Conservation (phyloP, 352 stramenopile genomes). For the Phytophthora tubulina region DNA sequence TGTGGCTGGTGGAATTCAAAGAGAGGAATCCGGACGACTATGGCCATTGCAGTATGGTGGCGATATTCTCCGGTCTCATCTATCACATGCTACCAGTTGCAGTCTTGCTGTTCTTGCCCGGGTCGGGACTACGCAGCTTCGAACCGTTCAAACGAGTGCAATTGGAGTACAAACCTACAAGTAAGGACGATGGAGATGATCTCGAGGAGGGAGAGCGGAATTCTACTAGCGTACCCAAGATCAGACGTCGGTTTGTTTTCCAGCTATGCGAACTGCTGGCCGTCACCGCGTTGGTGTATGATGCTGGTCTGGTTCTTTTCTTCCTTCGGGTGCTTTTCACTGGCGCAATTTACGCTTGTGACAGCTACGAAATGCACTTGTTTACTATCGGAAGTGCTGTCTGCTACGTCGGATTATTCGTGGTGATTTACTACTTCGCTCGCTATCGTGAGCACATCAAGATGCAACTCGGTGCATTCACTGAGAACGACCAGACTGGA, state of each 20-base stretch:
- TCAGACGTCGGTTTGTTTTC: constrained; percentile 67
- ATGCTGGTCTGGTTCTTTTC: constrained; percentile 53
- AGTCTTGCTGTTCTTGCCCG: constrained; percentile 63
- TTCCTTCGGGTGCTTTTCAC: constrained; percentile 78
- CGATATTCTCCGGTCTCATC: constrained; percentile 62
- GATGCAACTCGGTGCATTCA: constrained; percentile 80
- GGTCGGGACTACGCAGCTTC: constrained; percentile 61
- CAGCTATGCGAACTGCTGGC: constrained; percentile 75
- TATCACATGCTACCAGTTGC: constrained; percentile 67
- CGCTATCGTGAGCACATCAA: constrained; percentile 84
- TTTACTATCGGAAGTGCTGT: constrained; percentile 54
- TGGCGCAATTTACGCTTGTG: constrained; percentile 61
- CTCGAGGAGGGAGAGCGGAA: constrained; percentile 17
- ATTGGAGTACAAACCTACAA: constrained; percentile 21
- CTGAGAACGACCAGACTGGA: constrained; percentile 69
- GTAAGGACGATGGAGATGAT: neutral
- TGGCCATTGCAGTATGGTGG: constrained; percentile 53
- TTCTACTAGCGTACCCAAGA: constrained; percentile 57
- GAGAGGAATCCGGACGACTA: constrained; percentile 41
- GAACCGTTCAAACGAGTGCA: constrained; percentile 72
- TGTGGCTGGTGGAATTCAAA: constrained; percentile 42
- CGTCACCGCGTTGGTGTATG: constrained; percentile 51
- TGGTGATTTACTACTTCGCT: constrained; percentile 70
- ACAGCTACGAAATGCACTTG: constrained; percentile 46
- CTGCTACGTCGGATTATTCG: constrained; percentile 60